Base-by-base conservation (phyloP, 2,329 filamentous ascomycete genomes). In the Pezicula neosporulosa region DNA sequence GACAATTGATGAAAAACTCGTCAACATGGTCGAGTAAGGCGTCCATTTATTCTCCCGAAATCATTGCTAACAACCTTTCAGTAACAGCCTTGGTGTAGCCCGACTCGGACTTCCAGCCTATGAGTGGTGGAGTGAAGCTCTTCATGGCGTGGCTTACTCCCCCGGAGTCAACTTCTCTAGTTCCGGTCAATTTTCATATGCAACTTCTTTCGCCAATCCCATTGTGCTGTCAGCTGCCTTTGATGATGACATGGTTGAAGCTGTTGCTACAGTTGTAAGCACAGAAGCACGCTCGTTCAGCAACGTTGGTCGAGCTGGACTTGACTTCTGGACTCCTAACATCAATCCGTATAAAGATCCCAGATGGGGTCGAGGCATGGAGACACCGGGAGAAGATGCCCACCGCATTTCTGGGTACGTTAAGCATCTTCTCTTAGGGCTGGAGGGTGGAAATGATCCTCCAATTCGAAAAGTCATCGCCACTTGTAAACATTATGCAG, bases 311-410 rank as follows among this genome's bases (percentile, higher is more conserved):
- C 70, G 74, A 12, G 77, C 76, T 2, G 79, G 78, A 0, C 62
- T 82, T 13, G 76, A 85, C 62, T 83, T 74, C 61, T 86, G 81
- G 78, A 83, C 85, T 0, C 85, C 85, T 0, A 86, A 87, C 60
- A 83, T 87, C 64, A 87, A 86, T 59, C 75, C 80, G 0, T 87
- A 80, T 68, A 77, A 77, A 36, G 82, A 85, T 60, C 82, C 83
- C 0, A 70, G 83, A 24, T 84, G 82, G 82, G 82, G 82, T 1
- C 70, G 82, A 8, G 82, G 82, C 0, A 74, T 77, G 55, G 80
- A 85, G 60, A 84, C 80, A 0, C 80, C 81, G 0, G 79, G 79
- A 8, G 80, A 82, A 58, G 80, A 83, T 53, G 68, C 75, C 0
- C 70, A 73, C 47, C 72, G 72, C 35, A 67, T 82, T 15, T 69